phyloP scores from a whole-genome alignment of 129 eudicot species.

The Helichrysum umbraculigerum region DNA sequence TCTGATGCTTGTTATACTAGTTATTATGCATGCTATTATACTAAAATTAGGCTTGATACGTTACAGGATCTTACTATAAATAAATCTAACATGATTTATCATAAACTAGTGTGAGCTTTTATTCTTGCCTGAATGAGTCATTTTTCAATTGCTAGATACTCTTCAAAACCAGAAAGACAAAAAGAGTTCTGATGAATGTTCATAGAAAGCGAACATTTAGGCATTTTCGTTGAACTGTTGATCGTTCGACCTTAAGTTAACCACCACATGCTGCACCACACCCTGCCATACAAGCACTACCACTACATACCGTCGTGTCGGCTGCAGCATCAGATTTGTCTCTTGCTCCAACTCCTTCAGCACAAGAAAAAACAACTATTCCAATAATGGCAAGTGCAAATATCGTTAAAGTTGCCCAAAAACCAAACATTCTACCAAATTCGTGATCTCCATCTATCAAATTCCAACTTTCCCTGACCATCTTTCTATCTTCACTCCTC shows the following conservation, averaged over 20 bases:
- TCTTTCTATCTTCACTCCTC: slow-evolving; percentile 4
- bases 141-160: background rate
- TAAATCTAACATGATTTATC: background rate
- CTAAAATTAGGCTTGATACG: background rate
- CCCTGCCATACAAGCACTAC: slow-evolving; percentile 36
- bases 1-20: background rate
- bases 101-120: slow-evolving; percentile 1
- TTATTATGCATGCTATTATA: background rate
- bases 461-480: slow-evolving; percentile 33
- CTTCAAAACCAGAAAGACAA: background rate
- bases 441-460: background rate
- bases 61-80: background rate
- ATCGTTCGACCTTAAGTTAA: slow-evolving; percentile 11
- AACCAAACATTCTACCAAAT: slow-evolving; percentile 22
- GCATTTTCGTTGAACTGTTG: background rate
- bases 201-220: background rate
- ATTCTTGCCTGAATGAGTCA: background rate
- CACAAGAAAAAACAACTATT: slow-evolving; percentile 44
- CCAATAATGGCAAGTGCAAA: slow-evolving; percentile 29
- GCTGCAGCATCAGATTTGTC: slow-evolving; percentile 33
- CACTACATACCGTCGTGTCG: slow-evolving; percentile 29
- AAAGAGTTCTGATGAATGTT: background rate
- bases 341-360: slow-evolving; percentile 39
- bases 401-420: slow-evolving; percentile 36
- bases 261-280: slow-evolving; percentile 58